Base-by-base conservation (phyloP, 2,329 filamentous ascomycete genomes). In the Tolypocladium nubicola region DNA sequence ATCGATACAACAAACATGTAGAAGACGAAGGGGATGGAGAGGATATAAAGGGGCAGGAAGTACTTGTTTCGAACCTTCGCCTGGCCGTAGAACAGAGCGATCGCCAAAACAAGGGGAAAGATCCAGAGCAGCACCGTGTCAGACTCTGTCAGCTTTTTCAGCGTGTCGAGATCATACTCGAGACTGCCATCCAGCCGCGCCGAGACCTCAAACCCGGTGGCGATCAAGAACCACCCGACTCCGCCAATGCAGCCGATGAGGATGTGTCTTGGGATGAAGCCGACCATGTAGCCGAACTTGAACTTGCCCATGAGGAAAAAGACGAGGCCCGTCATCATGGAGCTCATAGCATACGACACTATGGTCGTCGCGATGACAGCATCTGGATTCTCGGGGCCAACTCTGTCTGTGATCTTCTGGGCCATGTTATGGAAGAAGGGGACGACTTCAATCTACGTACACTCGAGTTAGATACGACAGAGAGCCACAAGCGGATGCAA, bases 391-490 rank as follows among this genome's bases (percentile, higher is more conserved):
- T 92, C 85, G 61, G 88, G 83, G 19, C 93, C 90, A 62, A 99
- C 86, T 49, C 82, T 79, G 16, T 79, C 77, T 62, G 94, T 85
- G 67, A 97, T 97, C 37, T 88, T 93, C 61, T 87, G 85, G 0
- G 94, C 92, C 93, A 99, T 99, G 67, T 93, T 96, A 74, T 99
- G 94, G 70, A 99, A 97, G 75, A 99, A 99, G 0, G 93, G 94
- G 1, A 99, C 93, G 1, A 97, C 93, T 74, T 99, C 94, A 63
- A 97, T 99, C 83, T 87, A 61, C 39, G 21, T 87, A 61, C 39
- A 23, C 23, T 8, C 30, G 9, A 50, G 19, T 23, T n/a, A 14
- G 26, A 37, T 16, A 38, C 33, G 33, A 3, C 21, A 6, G n/a
- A 39, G 7, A 30, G 13, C 11, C 33, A 38, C 13, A 5, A 11